Evolutionary conservation across 2,329 filamentous ascomycete genomes (phyloP).

Genomic region (Aspergillus sp.): DNA sequence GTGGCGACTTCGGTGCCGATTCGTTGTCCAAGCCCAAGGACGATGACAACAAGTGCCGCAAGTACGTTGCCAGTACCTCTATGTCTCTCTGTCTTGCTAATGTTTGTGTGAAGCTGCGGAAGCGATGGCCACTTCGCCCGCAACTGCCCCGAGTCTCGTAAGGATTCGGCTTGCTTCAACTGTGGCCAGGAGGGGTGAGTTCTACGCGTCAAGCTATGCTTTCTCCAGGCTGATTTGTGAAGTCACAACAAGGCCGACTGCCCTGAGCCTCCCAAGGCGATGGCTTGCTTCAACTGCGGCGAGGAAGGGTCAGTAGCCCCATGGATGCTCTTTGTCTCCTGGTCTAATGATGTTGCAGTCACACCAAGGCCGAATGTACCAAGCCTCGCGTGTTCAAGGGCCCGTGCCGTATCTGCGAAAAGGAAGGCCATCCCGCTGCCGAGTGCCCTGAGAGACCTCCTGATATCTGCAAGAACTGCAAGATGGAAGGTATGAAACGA

Average conservation of each 20-base stretch:
- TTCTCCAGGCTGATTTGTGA: no score
- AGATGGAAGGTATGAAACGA: slow-evolving; percentile 30
- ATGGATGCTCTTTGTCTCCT: slow-evolving; percentile 4
- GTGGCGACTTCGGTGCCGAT: slow-evolving; percentile 1
- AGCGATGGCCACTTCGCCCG: slow-evolving; percentile 29
- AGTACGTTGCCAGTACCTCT: slow-evolving; percentile 17
- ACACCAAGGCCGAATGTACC: slow-evolving; percentile 37
- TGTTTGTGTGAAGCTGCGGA: no score
- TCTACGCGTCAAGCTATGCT: no score
- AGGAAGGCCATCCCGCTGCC: slow-evolving; percentile 37
- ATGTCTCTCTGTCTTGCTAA: background rate
- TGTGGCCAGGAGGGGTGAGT: slow-evolving; percentile 36
- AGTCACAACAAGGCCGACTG: slow-evolving; percentile 19
- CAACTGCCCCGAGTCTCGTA: slow-evolving; percentile 28
- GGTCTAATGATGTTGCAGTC: slow-evolving; percentile 15
- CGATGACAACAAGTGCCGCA: slow-evolving; percentile 24
- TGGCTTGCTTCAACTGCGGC: slow-evolving; percentile 38
- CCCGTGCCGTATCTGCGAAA: slow-evolving; percentile 36
- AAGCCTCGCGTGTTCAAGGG: slow-evolving; percentile 40
- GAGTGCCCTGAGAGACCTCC: slow-evolving; percentile 37
- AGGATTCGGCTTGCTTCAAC: slow-evolving; percentile 34
- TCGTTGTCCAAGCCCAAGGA: slow-evolving; percentile 1
- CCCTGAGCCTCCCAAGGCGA: slow-evolving; percentile 18
- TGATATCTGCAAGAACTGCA: slow-evolving; percentile 40
- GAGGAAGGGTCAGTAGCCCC: slow-evolving; percentile 29